phyloP scores from a whole-genome alignment of 164 flowering plant genomes.

The Kalanchoe fedtschenkoi region DNA sequence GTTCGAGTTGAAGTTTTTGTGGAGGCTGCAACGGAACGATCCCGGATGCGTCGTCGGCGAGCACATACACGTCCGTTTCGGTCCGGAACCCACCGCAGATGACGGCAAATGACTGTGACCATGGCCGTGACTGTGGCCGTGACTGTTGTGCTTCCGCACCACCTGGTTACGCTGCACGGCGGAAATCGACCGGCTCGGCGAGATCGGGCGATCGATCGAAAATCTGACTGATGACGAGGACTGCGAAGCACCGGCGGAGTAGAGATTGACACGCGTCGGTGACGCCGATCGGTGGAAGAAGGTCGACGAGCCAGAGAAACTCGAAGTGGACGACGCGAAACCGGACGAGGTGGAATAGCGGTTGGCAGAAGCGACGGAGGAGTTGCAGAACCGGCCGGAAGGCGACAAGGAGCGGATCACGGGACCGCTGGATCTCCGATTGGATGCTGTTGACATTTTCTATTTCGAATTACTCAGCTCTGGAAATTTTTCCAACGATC shows the following conservation, averaged over 20 bases:
- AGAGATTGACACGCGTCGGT: conserved; percentile 22
- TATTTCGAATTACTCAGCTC: conserved; percentile 10
- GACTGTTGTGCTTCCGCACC: not conserved
- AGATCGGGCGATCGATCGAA: conserved; percentile 25
- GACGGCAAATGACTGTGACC: not conserved
- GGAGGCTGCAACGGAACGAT: conserved; percentile 76
- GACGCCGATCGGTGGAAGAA: conserved; percentile 22
- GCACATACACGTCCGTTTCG: conserved; percentile 57
- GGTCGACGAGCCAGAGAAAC: conserved; percentile 22
- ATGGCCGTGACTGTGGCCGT: not conserved
- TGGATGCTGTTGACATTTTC: conserved; percentile 27
- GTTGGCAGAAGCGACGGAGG: conserved; percentile 7
- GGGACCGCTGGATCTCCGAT: conserved; percentile 32
- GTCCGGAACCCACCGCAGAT: not conserved
- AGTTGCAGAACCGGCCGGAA: conserved; percentile 23
- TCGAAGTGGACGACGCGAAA: conserved; percentile 21
- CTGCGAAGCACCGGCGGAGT: conserved; percentile 10
- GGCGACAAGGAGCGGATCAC: conserved; percentile 35
- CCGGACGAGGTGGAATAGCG: conserved; percentile 11
- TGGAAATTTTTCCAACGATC: conserved; percentile 6
- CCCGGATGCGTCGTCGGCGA: conserved; percentile 87
- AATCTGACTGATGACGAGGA: conserved; percentile 21
- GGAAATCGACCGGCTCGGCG: conserved; percentile 27
- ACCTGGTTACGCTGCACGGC: conserved; percentile 10
- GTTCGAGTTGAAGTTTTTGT: conserved; percentile 21